Evolutionary conservation across 2,329 filamentous ascomycete genomes (phyloP), one percentile per base, ranked within the genome.

Genomic region (Penicillium sp.): DNA sequence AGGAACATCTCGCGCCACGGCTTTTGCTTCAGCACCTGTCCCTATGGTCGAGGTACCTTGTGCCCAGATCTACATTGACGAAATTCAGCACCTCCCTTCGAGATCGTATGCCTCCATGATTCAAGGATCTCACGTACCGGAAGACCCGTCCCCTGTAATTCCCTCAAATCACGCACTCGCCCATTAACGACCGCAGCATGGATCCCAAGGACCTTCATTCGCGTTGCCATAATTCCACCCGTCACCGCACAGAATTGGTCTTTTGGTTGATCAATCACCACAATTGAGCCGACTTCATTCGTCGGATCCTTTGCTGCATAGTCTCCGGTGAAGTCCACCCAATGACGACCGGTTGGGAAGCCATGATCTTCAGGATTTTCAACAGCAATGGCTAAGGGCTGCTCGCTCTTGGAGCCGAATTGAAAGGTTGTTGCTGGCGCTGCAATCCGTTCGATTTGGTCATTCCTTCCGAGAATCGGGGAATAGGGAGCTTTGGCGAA

Each of bases 141-240:
- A 33, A 87, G 59, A 32, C 71, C 74, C 9, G 78, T 77, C 12
- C 65, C 73, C 46, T 70, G 73, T 49, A 88, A 65, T 60, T 86
- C 81, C 12, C 68, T 70, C 13, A 88, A 59, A 69, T 90, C 86
- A 51, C 86, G 75, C 5, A 85, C 79, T 35, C 85, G 72, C 1
- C 86, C 86, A 55, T 81, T 77, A 6, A 88, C 82, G n/a, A 89
- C 69, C 9, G 85, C 76, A 3, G 76, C 84, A 55, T 74, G 73
- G 13, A 79, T 79, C 11, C 79, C 78, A 9, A 83, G 73, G 11
- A 76, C 64, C 58, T 82, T 81, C 77, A 89, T 85, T 18, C 86
- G 75, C 28, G 79, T 72, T 4, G 84, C 86, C 78, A 89, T 86
- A 54, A 90, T 87, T 13, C 86, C 86, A n/a, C 86, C 86, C 5